Percentiles rank a stretch among this genome's conserved stretches.
Conservation (phyloP, 345 rosid species). For the Hibiscus tridactylites region DNA sequence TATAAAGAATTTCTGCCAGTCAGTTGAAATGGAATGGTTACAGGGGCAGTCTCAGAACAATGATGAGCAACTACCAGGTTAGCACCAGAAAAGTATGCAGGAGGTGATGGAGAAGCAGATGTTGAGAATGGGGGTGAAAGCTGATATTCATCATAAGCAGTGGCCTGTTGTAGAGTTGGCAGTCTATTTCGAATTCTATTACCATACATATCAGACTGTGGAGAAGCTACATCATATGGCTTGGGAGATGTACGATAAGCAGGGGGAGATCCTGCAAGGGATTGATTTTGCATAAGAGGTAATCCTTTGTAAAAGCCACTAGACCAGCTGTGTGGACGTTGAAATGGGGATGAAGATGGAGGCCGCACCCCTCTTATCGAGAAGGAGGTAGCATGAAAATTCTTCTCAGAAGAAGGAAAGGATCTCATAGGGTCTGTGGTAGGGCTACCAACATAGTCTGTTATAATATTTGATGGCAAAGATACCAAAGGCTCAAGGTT, state of each 20-base stretch:
- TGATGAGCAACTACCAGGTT: slow-evolving; percentile 31
- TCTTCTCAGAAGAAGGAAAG: slow-evolving; percentile 58
- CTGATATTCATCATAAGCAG: slow-evolving; percentile 53
- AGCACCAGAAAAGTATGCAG: slow-evolving; percentile 32
- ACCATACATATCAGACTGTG: slow-evolving; percentile 33
- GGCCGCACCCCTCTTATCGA: slow-evolving; percentile 42
- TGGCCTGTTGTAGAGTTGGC: slow-evolving; percentile 24
- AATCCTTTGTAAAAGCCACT: slow-evolving; percentile 63
- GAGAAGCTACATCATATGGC: slow-evolving; percentile 39
- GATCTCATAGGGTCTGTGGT: slow-evolving; percentile 69
- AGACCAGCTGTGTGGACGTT: slow-evolving; percentile 88
- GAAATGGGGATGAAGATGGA: slow-evolving; percentile 41
- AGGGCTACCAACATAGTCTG: slow-evolving; percentile 88
- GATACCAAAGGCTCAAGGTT: slow-evolving; percentile 54
- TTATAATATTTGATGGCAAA: slow-evolving; percentile 64
- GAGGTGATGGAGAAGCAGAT: slow-evolving; percentile 59
- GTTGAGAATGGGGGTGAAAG: slow-evolving; percentile 88
- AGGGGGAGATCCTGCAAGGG: slow-evolving; percentile 47
- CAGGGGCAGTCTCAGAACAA: slow-evolving; percentile 73
- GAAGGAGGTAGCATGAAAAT: slow-evolving; percentile 45
- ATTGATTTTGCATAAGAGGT: slow-evolving; percentile 37
- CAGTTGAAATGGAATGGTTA: slow-evolving; percentile 56
- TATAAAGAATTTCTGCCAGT: slow-evolving; percentile 37
- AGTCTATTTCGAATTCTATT: slow-evolving; percentile 35
- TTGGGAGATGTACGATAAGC: slow-evolving; percentile 32